A percentile compares a stretch with the other conserved stretches of the same genome.
Evolutionary conservation across 2,329 filamentous ascomycete genomes (phyloP).

Genomic region (Aulographum hederae): DNA sequence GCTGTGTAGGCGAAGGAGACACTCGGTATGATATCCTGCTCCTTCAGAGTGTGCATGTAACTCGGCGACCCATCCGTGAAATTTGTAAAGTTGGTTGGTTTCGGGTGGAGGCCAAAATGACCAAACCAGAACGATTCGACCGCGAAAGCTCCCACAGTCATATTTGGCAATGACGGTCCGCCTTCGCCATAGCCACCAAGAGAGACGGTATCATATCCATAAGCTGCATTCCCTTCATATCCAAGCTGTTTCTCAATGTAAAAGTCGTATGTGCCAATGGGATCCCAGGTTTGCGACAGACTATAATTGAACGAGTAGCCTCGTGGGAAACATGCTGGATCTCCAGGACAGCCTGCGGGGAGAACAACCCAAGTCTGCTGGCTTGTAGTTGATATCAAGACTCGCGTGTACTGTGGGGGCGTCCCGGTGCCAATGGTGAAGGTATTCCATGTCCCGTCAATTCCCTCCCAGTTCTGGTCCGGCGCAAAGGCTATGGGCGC

Average conservation of each 20-base stretch:
- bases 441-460: conserved; percentile 52
- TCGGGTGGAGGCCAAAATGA: conserved; percentile 27
- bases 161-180: conserved; percentile 22
- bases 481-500: conserved; percentile 15
- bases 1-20: conserved; percentile 61
- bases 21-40: conserved; percentile 44
- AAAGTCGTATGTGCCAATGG: conserved; percentile 41
- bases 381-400: conserved; percentile 45
- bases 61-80: conserved; percentile 34
- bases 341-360: conserved; percentile 32
- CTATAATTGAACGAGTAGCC: conserved; percentile 39
- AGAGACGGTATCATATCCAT: conserved; percentile 34
- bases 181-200: conserved; percentile 20
- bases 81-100: conserved; percentile 31
- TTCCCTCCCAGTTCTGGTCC: conserved; percentile 19
- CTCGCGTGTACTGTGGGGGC: conserved; percentile 33
- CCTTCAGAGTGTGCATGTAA: conserved; percentile 34
- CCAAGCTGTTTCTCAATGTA: conserved; percentile 38
- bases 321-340: conserved; percentile 32
- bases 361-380: conserved; percentile 57
- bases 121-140: conserved; percentile 25
- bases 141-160: conserved; percentile 21
- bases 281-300: conserved; percentile 38
- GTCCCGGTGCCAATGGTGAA: conserved; percentile 41
- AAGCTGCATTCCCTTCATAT: conserved; percentile 42